Base-by-base conservation (phyloP, 108 stramenopile species). In the Nannochloropsis granulata region DNA sequence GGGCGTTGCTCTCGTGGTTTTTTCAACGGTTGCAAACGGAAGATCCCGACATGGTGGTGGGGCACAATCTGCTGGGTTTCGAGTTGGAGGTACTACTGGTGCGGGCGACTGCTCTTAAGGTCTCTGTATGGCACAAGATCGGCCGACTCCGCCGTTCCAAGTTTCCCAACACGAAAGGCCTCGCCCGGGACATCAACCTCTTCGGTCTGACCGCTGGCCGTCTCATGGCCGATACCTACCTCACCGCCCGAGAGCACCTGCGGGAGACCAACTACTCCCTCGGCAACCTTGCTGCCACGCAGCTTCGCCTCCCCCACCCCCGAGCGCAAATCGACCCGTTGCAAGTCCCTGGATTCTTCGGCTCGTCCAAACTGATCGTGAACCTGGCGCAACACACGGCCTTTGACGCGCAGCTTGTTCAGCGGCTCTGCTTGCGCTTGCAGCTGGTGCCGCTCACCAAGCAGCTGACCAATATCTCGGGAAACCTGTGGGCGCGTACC, bases 21-120 rank as follows among this genome's bases (percentile, higher is more conserved):
- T 89, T 89, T 85, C 82, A 82, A 82, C 81, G 79, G 84, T 78
- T 88, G 78, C 94, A 94, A 13, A 86, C 82, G 42, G 96, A 96
- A 93, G 99, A 99, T 90, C 99, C 99, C 14, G 99, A 99, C 84
- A 93, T 97, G 13, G 43, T 99, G 26, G 93, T 96, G 3, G 97
- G 95, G 10, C 99, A 99, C 94, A 97, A 98, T 90, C 94, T 97
- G 34, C 93, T 94, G 92, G 95, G 95, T n/a, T 96, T 97, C 84
- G 97, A 97, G 82, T 88, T 98, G 42, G 97, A 98, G 87, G 94
- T 99, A 12, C 92, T 99, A 13, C 93, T 99, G 43, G 89, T 82
- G 46, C 93, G 99, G 44, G 94, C 95, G 84, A 90, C 92, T 23
- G 94, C 93, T 82, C 92, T 94, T 86, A 97, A 97, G 90, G 88